Evolutionary conservation across 345 rosid species (phyloP).

Genomic region (Brassica napus): Da-Ae NC_063450.1:1026501-1027000

Average conservation of each 20-base stretch:
- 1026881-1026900: constrained; percentile 4
- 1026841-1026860: constrained; percentile 99
- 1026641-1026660: constrained; percentile 92
- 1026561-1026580: constrained; percentile 11
- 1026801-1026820: constrained; percentile 99
- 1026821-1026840: constrained; percentile 99
- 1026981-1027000: constrained; percentile 94
- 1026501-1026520: constrained; percentile 18
- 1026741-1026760: constrained; percentile 24
- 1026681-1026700: constrained; percentile 97
- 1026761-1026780: constrained; percentile 36
- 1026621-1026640: constrained; percentile 43
- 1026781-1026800: constrained; percentile 80
- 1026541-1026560: background rate
- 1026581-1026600: constrained; percentile 16
- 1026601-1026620: constrained; percentile 21
- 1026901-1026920: constrained; percentile 24
- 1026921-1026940: constrained; percentile 35
- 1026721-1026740: constrained; percentile 20
- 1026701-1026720: constrained; percentile 94
- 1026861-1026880: constrained; percentile 54
- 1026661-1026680: constrained; percentile 93
- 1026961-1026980: constrained; percentile 90
- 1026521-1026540: constrained; percentile 1
- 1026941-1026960: constrained; percentile 62